A percentile compares a stretch with the other conserved stretches of the same genome.
Conservation (phyloP, 768 basidiomycete species). For the Russula virescens region DNA sequence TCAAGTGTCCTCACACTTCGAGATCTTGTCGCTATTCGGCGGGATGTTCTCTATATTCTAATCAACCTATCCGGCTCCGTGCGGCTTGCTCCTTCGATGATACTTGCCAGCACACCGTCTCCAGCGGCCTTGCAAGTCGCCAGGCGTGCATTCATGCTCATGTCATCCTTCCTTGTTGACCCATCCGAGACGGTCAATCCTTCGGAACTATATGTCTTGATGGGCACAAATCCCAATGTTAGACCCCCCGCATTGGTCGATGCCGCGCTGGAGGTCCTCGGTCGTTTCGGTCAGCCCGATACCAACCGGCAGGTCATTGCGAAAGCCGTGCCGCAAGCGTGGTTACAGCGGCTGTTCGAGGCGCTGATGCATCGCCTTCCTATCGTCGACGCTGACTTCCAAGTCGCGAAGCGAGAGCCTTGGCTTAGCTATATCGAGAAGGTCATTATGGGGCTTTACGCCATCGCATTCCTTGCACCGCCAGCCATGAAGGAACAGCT, state of each 20-base stretch:
- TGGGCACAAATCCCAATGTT: constrained; percentile 38
- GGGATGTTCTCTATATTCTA: constrained; percentile 69
- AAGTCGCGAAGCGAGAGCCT: constrained; percentile 52
- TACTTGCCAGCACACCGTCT: constrained; percentile 36
- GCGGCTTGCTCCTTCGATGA: constrained; percentile 39
- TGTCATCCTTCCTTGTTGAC: constrained; percentile 74
- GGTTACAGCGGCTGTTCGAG: constrained; percentile 58
- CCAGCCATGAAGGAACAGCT: constrained; percentile 66
- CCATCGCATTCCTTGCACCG: constrained; percentile 76
- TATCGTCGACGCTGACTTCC: constrained; percentile 67
- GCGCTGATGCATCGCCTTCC: constrained; percentile 82
- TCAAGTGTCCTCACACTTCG: constrained; percentile 60
- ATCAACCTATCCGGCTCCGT: constrained; percentile 52
- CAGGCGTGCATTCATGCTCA: constrained; percentile 54
- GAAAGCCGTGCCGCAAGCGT: constrained; percentile 48
- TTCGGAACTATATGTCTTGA: constrained; percentile 48
- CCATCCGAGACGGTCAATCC: constrained; percentile 61
- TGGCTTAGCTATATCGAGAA: constrained; percentile 83
- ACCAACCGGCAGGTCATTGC: constrained; percentile 70
- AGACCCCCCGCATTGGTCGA: constrained; percentile 62
- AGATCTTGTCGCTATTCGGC: constrained; percentile 68
- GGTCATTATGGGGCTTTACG: constrained; percentile 75
- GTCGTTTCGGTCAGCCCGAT: constrained; percentile 72
- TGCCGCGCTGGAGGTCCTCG: constrained; percentile 78
- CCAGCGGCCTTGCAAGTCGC: constrained; percentile 41